phyloP scores from a whole-genome alignment of 441 rosid genomes.

The Biscutella laevigata region DNA sequence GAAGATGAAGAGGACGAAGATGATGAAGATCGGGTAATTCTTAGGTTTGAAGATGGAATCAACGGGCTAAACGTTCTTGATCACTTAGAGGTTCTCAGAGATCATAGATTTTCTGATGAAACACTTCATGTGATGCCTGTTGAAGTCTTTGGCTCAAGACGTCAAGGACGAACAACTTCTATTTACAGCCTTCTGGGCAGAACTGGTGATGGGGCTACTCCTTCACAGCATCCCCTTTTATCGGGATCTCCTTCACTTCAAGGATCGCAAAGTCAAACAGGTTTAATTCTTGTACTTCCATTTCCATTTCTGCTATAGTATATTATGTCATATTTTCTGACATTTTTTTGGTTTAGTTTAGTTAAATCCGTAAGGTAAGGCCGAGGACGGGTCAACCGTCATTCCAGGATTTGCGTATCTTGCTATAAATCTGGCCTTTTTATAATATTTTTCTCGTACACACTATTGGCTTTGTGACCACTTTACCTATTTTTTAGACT shows the following conservation, averaged over 20 bases:
- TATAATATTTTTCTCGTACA: neutral
- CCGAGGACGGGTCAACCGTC: too few species aligned
- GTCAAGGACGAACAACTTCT: constrained; percentile 91
- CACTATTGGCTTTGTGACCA: neutral
- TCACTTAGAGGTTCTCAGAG: constrained; percentile 90
- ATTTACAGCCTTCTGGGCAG: constrained; percentile 94
- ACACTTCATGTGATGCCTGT: constrained; percentile 96
- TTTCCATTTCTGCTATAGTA: neutral
- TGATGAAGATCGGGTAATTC: constrained; percentile 87
- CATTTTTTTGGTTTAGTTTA: neutral
- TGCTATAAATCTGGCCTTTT: neutral
- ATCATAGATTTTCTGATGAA: constrained; percentile 76
- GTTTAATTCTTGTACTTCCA: constrained; percentile 27
- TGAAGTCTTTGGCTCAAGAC: constrained; percentile 95
- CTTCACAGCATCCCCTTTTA: constrained; percentile 87
- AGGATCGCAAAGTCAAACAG: constrained; percentile 51
- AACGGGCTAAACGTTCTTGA: constrained; percentile 94
- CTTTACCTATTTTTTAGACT: neutral
- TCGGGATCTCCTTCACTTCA: constrained; percentile 50
- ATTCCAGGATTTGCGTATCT: too few species aligned
- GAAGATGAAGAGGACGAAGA: constrained; percentile 97
- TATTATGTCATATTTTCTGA: neutral
- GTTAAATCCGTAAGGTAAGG: neutral
- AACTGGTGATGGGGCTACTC: constrained; percentile 52
- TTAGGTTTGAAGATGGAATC: constrained; percentile 86